These are phyloP conservation scores for Backusella morwellensis DNA, from an alignment of 192 early-diverging fungal genomes.

Conservation along the genomic window DNA sequence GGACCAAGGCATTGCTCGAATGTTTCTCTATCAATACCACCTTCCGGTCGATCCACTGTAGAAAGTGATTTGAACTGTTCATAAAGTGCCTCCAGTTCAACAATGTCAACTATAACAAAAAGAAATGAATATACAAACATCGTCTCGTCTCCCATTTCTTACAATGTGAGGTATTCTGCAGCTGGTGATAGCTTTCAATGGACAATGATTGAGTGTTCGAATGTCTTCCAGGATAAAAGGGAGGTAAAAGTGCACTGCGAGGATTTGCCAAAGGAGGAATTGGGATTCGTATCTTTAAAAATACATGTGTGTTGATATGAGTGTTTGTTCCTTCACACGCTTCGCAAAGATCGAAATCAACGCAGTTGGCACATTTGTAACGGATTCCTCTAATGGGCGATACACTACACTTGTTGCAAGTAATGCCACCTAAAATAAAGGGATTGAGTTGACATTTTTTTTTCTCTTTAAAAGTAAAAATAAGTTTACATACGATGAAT, in stretches of 20 bases:
- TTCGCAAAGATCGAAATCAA: slow-evolving; percentile 92
- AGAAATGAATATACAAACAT: not conserved
- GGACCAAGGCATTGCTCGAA: slow-evolving; percentile 89
- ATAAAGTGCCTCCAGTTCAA: slow-evolving; percentile 86
- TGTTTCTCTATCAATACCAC: slow-evolving; percentile 74
- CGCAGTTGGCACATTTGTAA: slow-evolving; percentile 94
- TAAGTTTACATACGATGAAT: slow-evolving; percentile 51
- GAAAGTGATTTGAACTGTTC: slow-evolving; percentile 84
- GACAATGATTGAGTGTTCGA: slow-evolving; percentile 18
- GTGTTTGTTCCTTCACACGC: slow-evolving; percentile 77
- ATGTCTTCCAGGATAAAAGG: slow-evolving; percentile 70
- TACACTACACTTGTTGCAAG: slow-evolving; percentile 87
- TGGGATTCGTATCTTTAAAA: slow-evolving; percentile 90
- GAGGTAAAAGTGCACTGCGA: slow-evolving; percentile 63
- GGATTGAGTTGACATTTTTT: not conserved
- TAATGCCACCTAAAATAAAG: slow-evolving; percentile 65
- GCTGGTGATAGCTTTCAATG: slow-evolving; percentile 41
- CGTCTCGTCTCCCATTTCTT: slow-evolving; percentile 19
- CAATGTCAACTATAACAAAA: slow-evolving; percentile 63
- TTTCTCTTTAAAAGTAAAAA: slow-evolving; percentile 46
- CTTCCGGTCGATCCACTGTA: slow-evolving; percentile 52
- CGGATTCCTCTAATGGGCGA: slow-evolving; percentile 88
- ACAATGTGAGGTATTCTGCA: slow-evolving; percentile 69
- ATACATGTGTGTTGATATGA: slow-evolving; percentile 79
- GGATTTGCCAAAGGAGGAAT: slow-evolving; percentile 88